These are phyloP conservation scores for Candida ulmi DNA, from an alignment of 805 yeast genomes.

Conservation along the genomic window DNA sequence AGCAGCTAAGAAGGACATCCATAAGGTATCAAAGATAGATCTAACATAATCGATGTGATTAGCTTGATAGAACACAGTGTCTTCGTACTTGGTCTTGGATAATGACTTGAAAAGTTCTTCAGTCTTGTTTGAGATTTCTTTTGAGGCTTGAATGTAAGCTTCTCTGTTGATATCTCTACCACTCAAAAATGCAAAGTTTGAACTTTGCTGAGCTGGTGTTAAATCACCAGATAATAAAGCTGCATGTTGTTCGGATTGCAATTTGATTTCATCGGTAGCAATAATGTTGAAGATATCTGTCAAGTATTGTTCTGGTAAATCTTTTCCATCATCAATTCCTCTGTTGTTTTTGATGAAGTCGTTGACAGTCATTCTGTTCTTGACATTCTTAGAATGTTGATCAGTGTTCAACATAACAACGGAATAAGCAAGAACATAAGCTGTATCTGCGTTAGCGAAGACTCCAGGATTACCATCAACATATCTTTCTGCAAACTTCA, in stretches of 20 bases:
- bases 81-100: conserved; percentile 41
- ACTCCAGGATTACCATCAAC: conserved; percentile 82
- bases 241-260: conserved; percentile 90
- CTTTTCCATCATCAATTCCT: conserved; percentile 89
- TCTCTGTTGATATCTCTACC: conserved; percentile 69
- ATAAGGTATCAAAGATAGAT: conserved; percentile 86
- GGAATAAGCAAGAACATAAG: conserved; percentile 88
- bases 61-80: conserved; percentile 67
- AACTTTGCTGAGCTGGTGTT: conserved; percentile 27
- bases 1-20: conserved; percentile 98
- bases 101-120: conserved; percentile 73
- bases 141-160: conserved; percentile 88
- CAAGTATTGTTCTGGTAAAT: conserved; percentile 71
- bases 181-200: conserved; percentile 55
- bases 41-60: conserved; percentile 84
- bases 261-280: conserved; percentile 75
- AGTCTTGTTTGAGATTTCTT: conserved; percentile 84
- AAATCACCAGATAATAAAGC: conserved; percentile 71
- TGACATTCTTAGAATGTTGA: conserved; percentile 83
- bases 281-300: conserved; percentile 73
- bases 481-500: conserved; percentile 92
- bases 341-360: conserved; percentile 83
- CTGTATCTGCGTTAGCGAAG: conserved; percentile 90
- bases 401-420: conserved; percentile 93
- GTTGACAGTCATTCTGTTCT: conserved; percentile 79